Evolutionary conservation across 2,329 filamentous ascomycete species (phyloP).

Genomic region (Monilinia vaccinii-corymbosi): DNA sequence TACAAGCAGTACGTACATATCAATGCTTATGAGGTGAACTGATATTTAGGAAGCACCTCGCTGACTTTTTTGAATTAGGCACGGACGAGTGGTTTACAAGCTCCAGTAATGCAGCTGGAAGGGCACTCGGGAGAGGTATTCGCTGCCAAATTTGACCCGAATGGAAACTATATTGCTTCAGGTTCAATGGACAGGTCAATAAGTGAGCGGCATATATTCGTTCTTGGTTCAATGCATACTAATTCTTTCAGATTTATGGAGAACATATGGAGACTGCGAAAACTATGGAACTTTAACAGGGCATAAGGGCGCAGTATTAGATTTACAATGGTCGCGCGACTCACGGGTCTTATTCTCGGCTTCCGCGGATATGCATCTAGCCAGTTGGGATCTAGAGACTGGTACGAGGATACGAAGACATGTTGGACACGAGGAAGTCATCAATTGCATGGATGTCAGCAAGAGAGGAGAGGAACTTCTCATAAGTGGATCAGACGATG

Average conservation of each 20-base stretch:
- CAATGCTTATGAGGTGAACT: conserved; percentile 2
- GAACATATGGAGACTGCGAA: conserved; percentile 83
- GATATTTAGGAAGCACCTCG: conserved; percentile 6
- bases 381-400: conserved; percentile 90
- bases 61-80: conserved; percentile 43
- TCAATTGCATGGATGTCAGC: conserved; percentile 85
- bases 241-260: conserved; percentile 67
- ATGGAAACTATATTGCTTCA: conserved; percentile 82
- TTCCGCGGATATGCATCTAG: conserved; percentile 85
- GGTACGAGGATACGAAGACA: conserved; percentile 89
- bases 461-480: conserved; percentile 84
- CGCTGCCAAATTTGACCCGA: conserved; percentile 79
- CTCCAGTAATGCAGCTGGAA: conserved; percentile 88
- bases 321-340: conserved; percentile 95
- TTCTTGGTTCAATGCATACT: conserved; percentile 6
- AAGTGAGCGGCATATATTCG: conserved; percentile 44
- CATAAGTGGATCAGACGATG: conserved; percentile 87
- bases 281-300: conserved; percentile 87
- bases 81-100: conserved; percentile 73
- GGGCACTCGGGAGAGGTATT: conserved; percentile 84
- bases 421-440: conserved; percentile 87
- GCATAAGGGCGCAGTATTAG: conserved; percentile 83
- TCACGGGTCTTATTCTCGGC: conserved; percentile 84
- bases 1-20: conserved; percentile 50
- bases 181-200: conserved; percentile 93